Evolutionary conservation across 192 early-diverging fungal genomes (phyloP), one percentile per base, ranked within the genome.

Genomic region (Backusella sp.): DNA sequence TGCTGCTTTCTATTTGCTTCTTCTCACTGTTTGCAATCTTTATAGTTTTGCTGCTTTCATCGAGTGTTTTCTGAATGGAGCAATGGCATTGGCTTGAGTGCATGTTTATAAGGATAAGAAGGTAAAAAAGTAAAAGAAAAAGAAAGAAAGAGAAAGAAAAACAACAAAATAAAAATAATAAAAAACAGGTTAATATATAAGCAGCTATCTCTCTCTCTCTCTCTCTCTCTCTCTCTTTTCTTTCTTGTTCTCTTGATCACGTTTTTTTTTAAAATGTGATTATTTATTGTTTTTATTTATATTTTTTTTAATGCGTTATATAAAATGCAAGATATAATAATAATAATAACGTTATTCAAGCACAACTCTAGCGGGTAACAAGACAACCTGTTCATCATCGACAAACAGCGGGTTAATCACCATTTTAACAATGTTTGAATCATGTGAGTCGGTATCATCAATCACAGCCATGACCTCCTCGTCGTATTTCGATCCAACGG

Each of bases 391-490:
- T 35, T 79, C 75, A 66, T 83, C 82, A 73, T 83, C 77, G 42
- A 79, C 70, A 49, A 83, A 83, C 30, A 83, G 36, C 23, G 77
- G 78, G 71, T 72, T 78, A 5, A 83, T 70, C 12, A 73, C 72
- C n/a, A 76, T 53, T 28, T 74, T 76, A 34, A 83, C 82, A 3
- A 68, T 71, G 49, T 76, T 74, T n/a, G 70, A 46, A 14, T 77
- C 49, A 73, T 76, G 26, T 32, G 68, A 32, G 7, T 52, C 66
- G 5, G 37, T 72, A 56, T 77, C 73, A 28, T 59, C 75, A 17
- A 68, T 70, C 28, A 82, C 39, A 6, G 71, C 49, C 82, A 83
- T 83, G 34, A 79, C 73, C 15, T 83, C 77, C n/a, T 76, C 70
- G 32, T 83, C 78, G 44, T 73, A 79, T 26, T 76, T 65, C 6